Evolutionary conservation across 106 monocot genomes (phyloP).

Genomic region (Hemerocallis citrina): DNA sequence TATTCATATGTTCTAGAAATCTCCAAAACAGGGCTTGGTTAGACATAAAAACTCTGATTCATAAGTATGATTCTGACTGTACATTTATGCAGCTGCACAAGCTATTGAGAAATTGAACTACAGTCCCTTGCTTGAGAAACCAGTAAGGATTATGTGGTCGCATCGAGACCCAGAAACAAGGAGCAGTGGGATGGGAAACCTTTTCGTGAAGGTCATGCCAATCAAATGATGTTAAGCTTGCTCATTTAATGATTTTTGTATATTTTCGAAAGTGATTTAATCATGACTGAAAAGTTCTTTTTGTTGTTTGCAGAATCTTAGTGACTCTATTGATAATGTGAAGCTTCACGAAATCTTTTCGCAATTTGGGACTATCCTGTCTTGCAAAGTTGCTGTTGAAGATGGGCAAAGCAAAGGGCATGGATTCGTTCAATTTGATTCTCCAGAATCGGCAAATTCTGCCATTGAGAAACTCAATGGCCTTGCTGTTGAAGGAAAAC

Average conservation of each 20-base stretch:
- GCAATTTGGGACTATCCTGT: slow-evolving; percentile 54
- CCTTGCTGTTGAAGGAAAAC: slow-evolving; percentile 42
- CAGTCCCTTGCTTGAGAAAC: slow-evolving; percentile 39
- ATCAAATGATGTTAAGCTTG: neutral
- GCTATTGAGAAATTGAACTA: slow-evolving; percentile 68
- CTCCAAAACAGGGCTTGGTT: no score
- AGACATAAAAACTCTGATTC: no score
- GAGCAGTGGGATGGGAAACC: slow-evolving; percentile 67
- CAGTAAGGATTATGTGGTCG: slow-evolving; percentile 72
- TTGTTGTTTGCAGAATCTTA: slow-evolving; percentile 57
- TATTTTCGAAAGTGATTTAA: neutral
- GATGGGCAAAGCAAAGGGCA: slow-evolving; percentile 73
- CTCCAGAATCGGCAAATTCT: slow-evolving; percentile 55
- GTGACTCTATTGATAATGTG: slow-evolving; percentile 41
- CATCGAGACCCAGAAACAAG: slow-evolving; percentile 58
- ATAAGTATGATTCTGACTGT: no score
- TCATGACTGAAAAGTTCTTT: neutral
- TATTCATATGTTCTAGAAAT: no score
- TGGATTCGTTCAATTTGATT: slow-evolving; percentile 83
- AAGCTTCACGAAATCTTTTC: slow-evolving; percentile 54
- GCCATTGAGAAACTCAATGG: slow-evolving; percentile 63
- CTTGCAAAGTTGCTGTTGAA: slow-evolving; percentile 49
- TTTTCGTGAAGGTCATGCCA: slow-evolving; percentile 74
- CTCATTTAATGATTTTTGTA: neutral
- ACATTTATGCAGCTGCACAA: slow-evolving; percentile 36